phyloP scores from a whole-genome alignment of 2,329 filamentous ascomycete species.

The Aspergillus novoparasiticus region DNA sequence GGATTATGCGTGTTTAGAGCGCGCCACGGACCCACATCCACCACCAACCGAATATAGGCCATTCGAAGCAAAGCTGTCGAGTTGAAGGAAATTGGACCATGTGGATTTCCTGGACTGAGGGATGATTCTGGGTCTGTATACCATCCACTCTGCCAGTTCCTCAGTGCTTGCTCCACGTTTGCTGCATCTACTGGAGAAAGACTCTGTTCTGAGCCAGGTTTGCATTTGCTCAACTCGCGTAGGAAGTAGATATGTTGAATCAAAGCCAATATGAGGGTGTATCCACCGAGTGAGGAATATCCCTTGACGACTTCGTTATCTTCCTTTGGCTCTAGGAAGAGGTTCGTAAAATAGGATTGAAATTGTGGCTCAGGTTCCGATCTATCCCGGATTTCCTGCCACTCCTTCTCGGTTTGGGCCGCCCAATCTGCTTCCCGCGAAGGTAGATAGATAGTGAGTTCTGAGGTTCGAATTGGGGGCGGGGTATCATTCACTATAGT shows the following conservation, averaged over 20 bases:
- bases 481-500: conserved; percentile 1
- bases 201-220: not conserved
- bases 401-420: not conserved
- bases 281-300: conserved; percentile 60
- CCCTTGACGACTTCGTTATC: too few relatives aligned
- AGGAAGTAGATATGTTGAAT: conserved; percentile 72
- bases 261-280: conserved; percentile 69
- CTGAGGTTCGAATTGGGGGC: not conserved
- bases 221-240: conserved; percentile 39
- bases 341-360: not conserved
- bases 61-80: conserved; percentile 18
- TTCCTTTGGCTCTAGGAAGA: not conserved
- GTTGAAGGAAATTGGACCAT: conserved; percentile 16
- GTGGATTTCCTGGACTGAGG: conserved; percentile 31
- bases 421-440: not conserved
- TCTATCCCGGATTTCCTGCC: not conserved
- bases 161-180: conserved; percentile 6
- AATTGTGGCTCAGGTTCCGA: not conserved
- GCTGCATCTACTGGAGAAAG: not conserved
- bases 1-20: conserved; percentile 7
- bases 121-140: conserved; percentile 53
- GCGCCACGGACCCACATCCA: conserved; percentile 8
- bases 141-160: conserved; percentile 12
- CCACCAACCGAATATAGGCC: conserved; percentile 15
- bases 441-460: not conserved